These are phyloP conservation scores for Rhinocladiella similis DNA, from an alignment of 2,329 filamentous ascomycete species.

Conservation along the genomic window DNA sequence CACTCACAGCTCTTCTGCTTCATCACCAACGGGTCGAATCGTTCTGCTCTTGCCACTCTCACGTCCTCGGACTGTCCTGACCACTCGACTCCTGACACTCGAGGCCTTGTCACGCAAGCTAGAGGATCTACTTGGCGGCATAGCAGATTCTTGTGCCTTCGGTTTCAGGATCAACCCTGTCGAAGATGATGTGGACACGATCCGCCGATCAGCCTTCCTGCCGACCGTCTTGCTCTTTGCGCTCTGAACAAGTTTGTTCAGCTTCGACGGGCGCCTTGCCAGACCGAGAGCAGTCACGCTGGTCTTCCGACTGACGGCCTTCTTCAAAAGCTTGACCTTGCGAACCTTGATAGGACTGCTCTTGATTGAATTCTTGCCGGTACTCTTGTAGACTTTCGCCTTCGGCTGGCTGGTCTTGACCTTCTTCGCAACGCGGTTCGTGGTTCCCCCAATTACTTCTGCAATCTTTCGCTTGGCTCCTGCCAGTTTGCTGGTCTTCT, in stretches of 20 bases:
- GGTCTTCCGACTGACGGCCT: conserved; percentile 13
- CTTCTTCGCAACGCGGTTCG: conserved; percentile 23
- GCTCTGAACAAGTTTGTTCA: conserved; percentile 17
- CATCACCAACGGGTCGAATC: conserved; percentile 16
- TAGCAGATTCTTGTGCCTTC: conserved; percentile 1
- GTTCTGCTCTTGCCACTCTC: conserved; percentile 15
- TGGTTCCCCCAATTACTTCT: conserved; percentile 24
- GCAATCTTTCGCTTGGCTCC: conserved; percentile 29
- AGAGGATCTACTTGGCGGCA: conserved; percentile 14
- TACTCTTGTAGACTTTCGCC: conserved; percentile 12
- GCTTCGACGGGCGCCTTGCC: conserved; percentile 20
- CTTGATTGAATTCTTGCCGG: neutral
- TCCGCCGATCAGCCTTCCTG: conserved; percentile 7
- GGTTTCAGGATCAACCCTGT: conserved; percentile 22
- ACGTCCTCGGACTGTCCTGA: conserved; percentile 21
- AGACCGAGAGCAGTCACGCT: conserved; percentile 7
- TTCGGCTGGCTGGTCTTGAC: conserved; percentile 10
- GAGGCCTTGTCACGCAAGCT: conserved; percentile 26
- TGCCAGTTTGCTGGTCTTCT: conserved; percentile 23
- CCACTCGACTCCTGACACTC: conserved; percentile 23
- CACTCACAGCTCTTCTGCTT: conserved; percentile 4
- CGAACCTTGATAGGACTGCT: conserved; percentile 17
- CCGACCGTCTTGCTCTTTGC: conserved; percentile 15
- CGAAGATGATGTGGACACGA: conserved; percentile 22
- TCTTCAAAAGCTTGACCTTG: conserved; percentile 16